A percentile compares a stretch with the other conserved stretches of the same genome.
Evolutionary conservation across 2,329 filamentous ascomycete genomes (phyloP).

Genomic region (Aspergillus sp.): DNA sequence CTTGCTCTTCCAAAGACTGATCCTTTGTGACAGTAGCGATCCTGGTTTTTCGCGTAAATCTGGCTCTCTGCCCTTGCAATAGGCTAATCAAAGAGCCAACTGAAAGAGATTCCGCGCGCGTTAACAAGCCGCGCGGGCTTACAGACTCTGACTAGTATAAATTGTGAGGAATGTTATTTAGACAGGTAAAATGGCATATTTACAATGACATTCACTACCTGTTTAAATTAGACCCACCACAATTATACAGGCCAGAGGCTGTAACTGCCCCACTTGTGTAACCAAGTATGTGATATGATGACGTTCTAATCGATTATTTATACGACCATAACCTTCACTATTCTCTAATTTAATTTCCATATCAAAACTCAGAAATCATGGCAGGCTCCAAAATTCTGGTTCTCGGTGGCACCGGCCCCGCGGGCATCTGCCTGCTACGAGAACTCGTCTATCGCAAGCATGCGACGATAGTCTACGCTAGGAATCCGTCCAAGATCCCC

Average conservation of each 20-base stretch:
- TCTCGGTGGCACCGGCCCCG: slow-evolving; percentile 10
- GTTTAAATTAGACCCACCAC: too few relatives aligned
- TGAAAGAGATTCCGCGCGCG: background rate
- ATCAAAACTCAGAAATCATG: background rate
- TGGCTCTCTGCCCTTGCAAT: too few relatives aligned
- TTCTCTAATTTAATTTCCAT: background rate
- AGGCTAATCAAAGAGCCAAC: too few relatives aligned
- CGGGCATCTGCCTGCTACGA: slow-evolving; percentile 9
- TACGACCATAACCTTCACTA: background rate
- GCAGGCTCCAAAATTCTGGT: slow-evolving; percentile 7
- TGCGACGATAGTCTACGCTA: slow-evolving; percentile 5
- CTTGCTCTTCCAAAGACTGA: background rate
- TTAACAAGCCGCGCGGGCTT: background rate
- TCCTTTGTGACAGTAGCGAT: background rate
- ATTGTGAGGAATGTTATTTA: too few relatives aligned
- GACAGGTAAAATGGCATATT: too few relatives aligned
- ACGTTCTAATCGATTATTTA: background rate
- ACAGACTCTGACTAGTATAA: too few relatives aligned
- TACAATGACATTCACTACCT: too few relatives aligned
- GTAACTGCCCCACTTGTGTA: background rate
- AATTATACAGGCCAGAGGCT: too few relatives aligned
- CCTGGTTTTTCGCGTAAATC: background rate
- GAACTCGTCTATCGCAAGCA: slow-evolving; percentile 6
- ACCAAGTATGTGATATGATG: background rate
- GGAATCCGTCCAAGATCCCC: slow-evolving; percentile 10